A percentile compares a stretch with the other conserved stretches of the same genome.
Evolutionary conservation across 352 stramenopile genomes (phyloP).

Genomic region (Lagenidium sp.): DNA sequence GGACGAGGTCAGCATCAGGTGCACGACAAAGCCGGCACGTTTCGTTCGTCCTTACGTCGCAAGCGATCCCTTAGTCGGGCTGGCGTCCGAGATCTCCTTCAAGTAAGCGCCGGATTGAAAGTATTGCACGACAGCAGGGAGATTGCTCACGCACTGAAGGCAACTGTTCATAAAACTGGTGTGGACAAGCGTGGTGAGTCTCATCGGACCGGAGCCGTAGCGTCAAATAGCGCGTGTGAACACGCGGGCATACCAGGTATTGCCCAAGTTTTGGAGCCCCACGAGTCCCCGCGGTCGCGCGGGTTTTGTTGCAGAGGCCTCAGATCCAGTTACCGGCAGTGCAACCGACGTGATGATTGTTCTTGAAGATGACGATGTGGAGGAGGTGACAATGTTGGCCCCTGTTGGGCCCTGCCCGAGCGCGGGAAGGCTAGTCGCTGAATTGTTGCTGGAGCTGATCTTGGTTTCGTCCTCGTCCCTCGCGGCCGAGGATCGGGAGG

Average conservation of each 20-base stretch:
- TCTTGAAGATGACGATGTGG: background rate
- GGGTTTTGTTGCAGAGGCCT: background rate
- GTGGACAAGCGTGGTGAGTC: too few species aligned
- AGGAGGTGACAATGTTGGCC: background rate
- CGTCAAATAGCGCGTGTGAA: too few species aligned
- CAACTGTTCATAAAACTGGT: constrained; percentile 85
- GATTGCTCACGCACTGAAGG: constrained; percentile 74
- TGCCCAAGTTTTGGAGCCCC: constrained; percentile 32
- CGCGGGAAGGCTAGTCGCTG: too few species aligned
- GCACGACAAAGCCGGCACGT: too few species aligned
- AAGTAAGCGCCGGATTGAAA: constrained; percentile 32
- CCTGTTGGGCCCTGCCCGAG: too few species aligned
- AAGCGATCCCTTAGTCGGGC: constrained; percentile 50
- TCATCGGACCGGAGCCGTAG: too few species aligned
- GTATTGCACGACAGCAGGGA: constrained; percentile 43
- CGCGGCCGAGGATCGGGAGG: background rate
- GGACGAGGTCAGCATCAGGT: too few species aligned
- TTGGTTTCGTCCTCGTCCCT: background rate
- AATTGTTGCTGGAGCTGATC: background rate
- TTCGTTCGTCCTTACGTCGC: constrained; percentile 28
- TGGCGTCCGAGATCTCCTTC: constrained; percentile 46
- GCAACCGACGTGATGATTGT: background rate
- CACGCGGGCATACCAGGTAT: too few species aligned
- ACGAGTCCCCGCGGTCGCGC: constrained; percentile 14
- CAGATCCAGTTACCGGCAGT: background rate